A percentile compares a stretch with the other conserved stretches of the same genome.
phyloP scores from a whole-genome alignment of 805 yeast species.

The Hanseniaspora valbyensis region DNA sequence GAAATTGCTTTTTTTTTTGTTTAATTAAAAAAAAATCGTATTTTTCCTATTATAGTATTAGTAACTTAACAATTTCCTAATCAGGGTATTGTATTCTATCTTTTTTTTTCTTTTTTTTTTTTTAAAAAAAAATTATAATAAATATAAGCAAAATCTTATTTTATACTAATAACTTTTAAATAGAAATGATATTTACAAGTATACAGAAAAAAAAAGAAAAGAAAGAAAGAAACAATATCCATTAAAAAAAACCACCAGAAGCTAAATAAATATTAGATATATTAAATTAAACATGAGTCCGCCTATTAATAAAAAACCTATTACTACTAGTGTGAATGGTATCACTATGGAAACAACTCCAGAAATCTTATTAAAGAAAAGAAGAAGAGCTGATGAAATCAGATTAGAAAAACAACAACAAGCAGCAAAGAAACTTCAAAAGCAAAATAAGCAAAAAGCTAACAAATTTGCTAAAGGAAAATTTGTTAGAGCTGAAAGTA shows the following conservation, averaged over 20 bases:
- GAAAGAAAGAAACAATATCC: background rate
- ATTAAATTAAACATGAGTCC: constrained; percentile 5
- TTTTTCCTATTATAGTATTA: background rate
- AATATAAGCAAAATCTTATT: no score
- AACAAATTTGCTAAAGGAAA: constrained; percentile 36
- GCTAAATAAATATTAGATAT: background rate
- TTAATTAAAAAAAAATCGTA: background rate
- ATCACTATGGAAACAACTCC: constrained; percentile 49
- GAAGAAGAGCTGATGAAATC: constrained; percentile 66
- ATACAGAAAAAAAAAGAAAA: background rate
- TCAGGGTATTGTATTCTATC: background rate
- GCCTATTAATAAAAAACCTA: constrained; percentile 8
- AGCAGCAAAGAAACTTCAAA: constrained; percentile 41
- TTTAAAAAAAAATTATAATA: background rate
- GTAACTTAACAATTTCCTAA: background rate
- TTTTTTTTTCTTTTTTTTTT: background rate
- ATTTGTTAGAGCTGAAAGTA: constrained; percentile 64
- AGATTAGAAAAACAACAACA: constrained; percentile 64
- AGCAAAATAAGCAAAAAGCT: constrained; percentile 35
- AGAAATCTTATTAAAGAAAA: constrained; percentile 63
- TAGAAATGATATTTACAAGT: background rate
- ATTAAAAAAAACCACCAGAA: background rate
- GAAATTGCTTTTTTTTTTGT: background rate
- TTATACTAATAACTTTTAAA: no score
- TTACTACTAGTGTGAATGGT: constrained; percentile 15